Evolutionary conservation across 305 asterid species (phyloP).

Genomic region (Solanum hybrid): DNA sequence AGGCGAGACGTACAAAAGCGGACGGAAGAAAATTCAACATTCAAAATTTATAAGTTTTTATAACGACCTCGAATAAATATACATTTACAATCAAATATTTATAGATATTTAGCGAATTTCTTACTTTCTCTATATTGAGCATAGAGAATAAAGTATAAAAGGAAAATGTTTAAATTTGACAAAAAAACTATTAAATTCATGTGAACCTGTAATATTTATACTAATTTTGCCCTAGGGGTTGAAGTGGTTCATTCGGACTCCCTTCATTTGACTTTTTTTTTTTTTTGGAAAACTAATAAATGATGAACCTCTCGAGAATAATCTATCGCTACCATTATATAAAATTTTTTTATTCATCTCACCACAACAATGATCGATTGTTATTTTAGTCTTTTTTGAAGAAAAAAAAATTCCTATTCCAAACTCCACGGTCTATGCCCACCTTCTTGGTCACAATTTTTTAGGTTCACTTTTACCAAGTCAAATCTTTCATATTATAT

Average conservation of each 20-base stretch:
- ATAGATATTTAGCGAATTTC: neutral
- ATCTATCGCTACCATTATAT: rapidly evolving
- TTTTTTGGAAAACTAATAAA: too few species aligned
- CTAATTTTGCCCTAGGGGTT: too few species aligned
- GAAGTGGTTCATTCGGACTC: neutral
- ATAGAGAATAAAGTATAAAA: neutral
- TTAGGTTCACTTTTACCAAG: neutral
- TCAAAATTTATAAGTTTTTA: neutral
- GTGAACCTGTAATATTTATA: neutral
- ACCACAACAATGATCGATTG: rapidly evolving
- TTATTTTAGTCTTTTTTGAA: neutral
- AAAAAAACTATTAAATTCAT: neutral
- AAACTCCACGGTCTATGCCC: neutral
- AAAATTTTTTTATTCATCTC: neutral
- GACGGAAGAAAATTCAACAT: neutral
- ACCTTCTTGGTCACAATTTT: neutral
- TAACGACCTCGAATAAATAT: neutral
- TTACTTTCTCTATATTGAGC: neutral
- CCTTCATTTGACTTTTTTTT: neutral
- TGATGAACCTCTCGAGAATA: neutral
- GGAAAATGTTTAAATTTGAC: neutral
- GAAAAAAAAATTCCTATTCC: neutral
- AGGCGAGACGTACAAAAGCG: neutral
- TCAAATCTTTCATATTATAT: slow-evolving; percentile 4
- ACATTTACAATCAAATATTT: neutral